These are phyloP conservation scores for Fistulinella prunicolor DNA, from an alignment of 768 basidiomycete genomes.

Conservation along the genomic window DNA sequence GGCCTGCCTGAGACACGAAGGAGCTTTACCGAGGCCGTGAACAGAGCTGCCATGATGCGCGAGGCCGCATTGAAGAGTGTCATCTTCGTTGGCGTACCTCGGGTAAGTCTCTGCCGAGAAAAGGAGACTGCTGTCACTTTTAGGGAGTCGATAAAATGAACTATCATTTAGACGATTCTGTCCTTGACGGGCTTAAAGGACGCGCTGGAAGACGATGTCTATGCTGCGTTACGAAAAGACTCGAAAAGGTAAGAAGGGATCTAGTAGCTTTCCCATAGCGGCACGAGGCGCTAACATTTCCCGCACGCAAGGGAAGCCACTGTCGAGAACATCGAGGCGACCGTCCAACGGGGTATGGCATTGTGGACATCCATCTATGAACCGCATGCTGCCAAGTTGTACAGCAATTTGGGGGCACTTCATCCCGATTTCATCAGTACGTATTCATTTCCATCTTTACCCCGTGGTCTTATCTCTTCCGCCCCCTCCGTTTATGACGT, in stretches of 20 bases:
- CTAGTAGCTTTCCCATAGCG: slow-evolving; percentile 4
- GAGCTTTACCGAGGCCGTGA: slow-evolving; percentile 53
- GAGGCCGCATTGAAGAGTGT: slow-evolving; percentile 88
- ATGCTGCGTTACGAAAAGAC: slow-evolving; percentile 59
- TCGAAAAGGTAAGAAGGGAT: slow-evolving; percentile 57
- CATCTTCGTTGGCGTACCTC: slow-evolving; percentile 85
- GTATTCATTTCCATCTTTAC: slow-evolving; percentile 38
- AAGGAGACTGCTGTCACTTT: not conserved
- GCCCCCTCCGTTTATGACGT: slow-evolving; percentile 24
- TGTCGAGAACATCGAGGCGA: slow-evolving; percentile 64
- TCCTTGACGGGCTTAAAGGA: slow-evolving; percentile 73
- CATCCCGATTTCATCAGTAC: slow-evolving; percentile 93
- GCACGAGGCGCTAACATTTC: slow-evolving; percentile 25
- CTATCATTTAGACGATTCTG: slow-evolving; percentile 64
- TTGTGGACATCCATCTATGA: slow-evolving; percentile 88
- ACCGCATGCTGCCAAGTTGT: slow-evolving; percentile 86
- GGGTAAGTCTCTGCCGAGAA: slow-evolving; percentile 47
- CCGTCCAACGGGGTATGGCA: slow-evolving; percentile 60
- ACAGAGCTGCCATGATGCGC: slow-evolving; percentile 80
- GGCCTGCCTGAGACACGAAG: slow-evolving; percentile 40
- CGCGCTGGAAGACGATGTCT: slow-evolving; percentile 81
- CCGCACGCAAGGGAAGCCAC: slow-evolving; percentile 53
- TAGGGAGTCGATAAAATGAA: slow-evolving; percentile 7
- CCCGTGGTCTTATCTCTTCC: slow-evolving; percentile 37
- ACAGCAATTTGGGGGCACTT: slow-evolving; percentile 80